Percentiles rank a stretch among this genome's conserved stretches.
These are phyloP conservation scores for Starmerella stellata DNA, from an alignment of 805 yeast species.

Conservation along the genomic window DNA sequence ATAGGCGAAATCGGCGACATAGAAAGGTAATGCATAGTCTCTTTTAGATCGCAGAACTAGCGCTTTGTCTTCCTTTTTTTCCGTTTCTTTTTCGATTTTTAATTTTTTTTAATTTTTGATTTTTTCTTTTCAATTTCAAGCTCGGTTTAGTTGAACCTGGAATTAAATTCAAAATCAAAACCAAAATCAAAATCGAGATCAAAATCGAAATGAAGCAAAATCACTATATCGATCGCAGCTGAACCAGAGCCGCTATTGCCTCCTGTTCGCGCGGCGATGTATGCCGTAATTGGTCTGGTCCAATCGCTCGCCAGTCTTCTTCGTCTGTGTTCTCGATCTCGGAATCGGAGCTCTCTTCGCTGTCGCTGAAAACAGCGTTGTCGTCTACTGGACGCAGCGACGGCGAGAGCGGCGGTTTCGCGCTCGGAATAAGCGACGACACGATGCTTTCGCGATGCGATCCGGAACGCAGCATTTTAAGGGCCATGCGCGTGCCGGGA, in stretches of 20 bases:
- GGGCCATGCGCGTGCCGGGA: neutral
- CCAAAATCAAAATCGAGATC: too few relatives aligned
- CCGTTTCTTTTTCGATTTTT: too few relatives aligned
- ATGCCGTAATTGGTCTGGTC: conserved; percentile 44
- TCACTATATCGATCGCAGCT: conserved; percentile 25
- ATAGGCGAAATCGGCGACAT: too few relatives aligned
- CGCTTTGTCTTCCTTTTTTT: too few relatives aligned
- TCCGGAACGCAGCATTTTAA: neutral
- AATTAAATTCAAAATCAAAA: too few relatives aligned
- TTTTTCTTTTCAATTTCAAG: too few relatives aligned
- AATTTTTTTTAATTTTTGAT: too few relatives aligned
- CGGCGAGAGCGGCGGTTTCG: conserved; percentile 23
- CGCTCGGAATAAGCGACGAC: conserved; percentile 14
- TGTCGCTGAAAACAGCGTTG: conserved; percentile 15
- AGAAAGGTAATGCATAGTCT: too few relatives aligned
- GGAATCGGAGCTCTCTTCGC: conserved; percentile 19
- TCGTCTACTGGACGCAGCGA: conserved; percentile 16
- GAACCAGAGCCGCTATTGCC: conserved; percentile 52
- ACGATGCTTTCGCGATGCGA: conserved; percentile 16
- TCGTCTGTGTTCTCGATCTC: conserved; percentile 53
- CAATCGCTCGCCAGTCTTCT: conserved; percentile 89
- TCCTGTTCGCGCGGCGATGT: conserved; percentile 30
- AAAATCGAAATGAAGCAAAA: too few relatives aligned
- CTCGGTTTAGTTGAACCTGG: too few relatives aligned
- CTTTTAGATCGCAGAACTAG: too few relatives aligned